Base-by-base conservation (phyloP, 225 moss, liverwort and hornwort species). In the Lunularia cruciata region DNA sequence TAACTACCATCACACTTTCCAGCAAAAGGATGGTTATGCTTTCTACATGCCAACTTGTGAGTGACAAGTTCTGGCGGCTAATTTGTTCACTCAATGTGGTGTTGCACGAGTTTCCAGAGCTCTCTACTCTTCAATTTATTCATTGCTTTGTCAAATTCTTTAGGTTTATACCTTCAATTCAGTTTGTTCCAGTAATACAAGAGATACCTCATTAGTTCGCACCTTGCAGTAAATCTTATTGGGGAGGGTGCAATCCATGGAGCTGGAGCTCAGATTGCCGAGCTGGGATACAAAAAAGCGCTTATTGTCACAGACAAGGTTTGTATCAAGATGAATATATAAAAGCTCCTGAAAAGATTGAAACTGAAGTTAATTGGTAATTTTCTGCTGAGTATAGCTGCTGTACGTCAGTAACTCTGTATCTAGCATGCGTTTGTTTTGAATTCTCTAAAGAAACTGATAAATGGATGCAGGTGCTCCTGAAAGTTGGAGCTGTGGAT, bases 271-370 rank as follows among this genome's bases (percentile, higher is more conserved):
- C 40, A 69, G 32, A 69, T 69, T 31, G 30, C 35, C 8, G 69
- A 55, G 56, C 42, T 69, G 31, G 69, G 69, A 19, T 69, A 25
- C 40, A 69, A 57, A 18, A 69, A 57, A 26, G 69, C 69, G 2
- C 69, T 69, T 23, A 69, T 69, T 16, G 69, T 69, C 55, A 69
- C 69, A 5, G 69, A 69, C 54, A 69, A 69, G 39, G 69, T 69
- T n/a, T 20, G 39, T 55, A 19, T 7, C 9, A 7, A 15, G 15
- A n/a, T n/a, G n/a, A n/a, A n/a, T n/a, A n/a, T n/a, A n/a, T n/a
- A n/a, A n/a, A n/a, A n/a, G n/a, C n/a, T n/a, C n/a, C n/a, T n/a
- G n/a, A n/a, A n/a, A n/a, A n/a, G n/a, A n/a, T n/a, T n/a, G n/a
- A n/a, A n/a, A n/a, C n/a, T n/a, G n/a, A n/a, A n/a, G n/a, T n/a